These are phyloP conservation scores for Pinus tabuliformis DNA, from an alignment of 75 land plant genomes.

Conservation along the genomic window DNA sequence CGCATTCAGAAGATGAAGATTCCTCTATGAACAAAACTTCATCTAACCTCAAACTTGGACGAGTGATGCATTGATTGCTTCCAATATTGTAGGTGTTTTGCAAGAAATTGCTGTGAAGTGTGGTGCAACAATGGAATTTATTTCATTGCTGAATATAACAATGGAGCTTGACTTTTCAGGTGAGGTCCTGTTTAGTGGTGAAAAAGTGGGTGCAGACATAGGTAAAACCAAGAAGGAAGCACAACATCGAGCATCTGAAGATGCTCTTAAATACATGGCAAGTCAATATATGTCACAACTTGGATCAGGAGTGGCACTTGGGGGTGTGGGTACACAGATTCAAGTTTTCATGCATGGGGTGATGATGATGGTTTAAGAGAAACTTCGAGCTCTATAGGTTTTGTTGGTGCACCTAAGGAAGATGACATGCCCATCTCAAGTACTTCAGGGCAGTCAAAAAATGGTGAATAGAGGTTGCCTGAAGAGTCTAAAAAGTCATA, in stretches of 20 bases:
- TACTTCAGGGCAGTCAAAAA: slow-evolving; percentile 55
- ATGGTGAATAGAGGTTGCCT: slow-evolving; percentile 26
- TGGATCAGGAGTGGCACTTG: neutral
- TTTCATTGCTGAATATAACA: too few relatives aligned
- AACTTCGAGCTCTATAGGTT: slow-evolving; percentile 1
- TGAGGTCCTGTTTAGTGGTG: slow-evolving; percentile 37
- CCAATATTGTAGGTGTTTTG: too few relatives aligned
- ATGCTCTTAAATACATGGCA: slow-evolving; percentile 36
- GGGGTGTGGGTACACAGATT: neutral
- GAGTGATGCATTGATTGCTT: too few relatives aligned
- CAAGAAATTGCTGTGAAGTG: too few relatives aligned
- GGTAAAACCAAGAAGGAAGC: slow-evolving; percentile 53
- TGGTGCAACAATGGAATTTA: too few relatives aligned
- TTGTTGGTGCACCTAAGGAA: slow-evolving; percentile 5
- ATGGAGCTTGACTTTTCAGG: too few relatives aligned
- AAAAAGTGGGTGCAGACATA: slow-evolving; percentile 36
- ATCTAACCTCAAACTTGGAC: too few relatives aligned
- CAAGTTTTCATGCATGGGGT: neutral
- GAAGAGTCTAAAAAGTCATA: slow-evolving; percentile 28
- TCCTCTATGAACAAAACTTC: too few relatives aligned
- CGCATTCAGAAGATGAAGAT: neutral
- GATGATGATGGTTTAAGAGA: slow-evolving; percentile 10
- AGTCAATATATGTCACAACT: slow-evolving; percentile 19
- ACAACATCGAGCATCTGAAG: slow-evolving; percentile 31
- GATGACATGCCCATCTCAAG: slow-evolving; percentile 27